These are phyloP conservation scores for Diaporthe destruens DNA, from an alignment of 2,329 filamentous ascomycete species.

Conservation along the genomic window DNA sequence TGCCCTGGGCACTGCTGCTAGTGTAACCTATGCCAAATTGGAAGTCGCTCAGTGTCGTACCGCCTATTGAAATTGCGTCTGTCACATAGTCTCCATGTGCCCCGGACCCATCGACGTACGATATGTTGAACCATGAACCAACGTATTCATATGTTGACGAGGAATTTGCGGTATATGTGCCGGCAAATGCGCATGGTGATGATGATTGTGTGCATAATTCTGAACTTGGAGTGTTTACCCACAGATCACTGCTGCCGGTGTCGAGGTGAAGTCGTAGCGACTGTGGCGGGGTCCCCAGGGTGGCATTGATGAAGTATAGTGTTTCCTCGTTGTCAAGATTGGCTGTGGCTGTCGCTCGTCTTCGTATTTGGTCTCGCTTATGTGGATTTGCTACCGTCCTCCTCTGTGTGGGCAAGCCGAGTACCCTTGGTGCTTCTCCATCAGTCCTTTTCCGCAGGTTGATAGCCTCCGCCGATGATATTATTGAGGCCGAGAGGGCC, in stretches of 20 bases:
- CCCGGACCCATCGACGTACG: slow-evolving; percentile 85
- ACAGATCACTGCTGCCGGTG: slow-evolving; percentile 77
- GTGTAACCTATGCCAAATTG: slow-evolving; percentile 82
- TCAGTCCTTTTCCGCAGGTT: slow-evolving; percentile 50
- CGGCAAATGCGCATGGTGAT: slow-evolving; percentile 69
- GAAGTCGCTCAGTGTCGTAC: slow-evolving; percentile 64
- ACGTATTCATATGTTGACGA: slow-evolving; percentile 84
- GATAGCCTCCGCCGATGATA: slow-evolving; percentile 46
- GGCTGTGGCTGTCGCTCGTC: slow-evolving; percentile 59
- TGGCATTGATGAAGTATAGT: slow-evolving; percentile 73
- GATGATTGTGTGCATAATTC: slow-evolving; percentile 64
- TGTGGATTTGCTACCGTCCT: slow-evolving; percentile 56
- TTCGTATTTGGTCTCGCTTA: slow-evolving; percentile 59
- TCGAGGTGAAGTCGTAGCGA: slow-evolving; percentile 71
- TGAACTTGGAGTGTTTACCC: slow-evolving; percentile 77
- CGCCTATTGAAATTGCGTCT: slow-evolving; percentile 76
- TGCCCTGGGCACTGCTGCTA: slow-evolving; percentile 74
- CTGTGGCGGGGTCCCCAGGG: slow-evolving; percentile 73
- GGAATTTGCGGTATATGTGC: slow-evolving; percentile 76
- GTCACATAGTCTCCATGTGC: slow-evolving; percentile 84
- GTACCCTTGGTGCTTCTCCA: slow-evolving; percentile 56
- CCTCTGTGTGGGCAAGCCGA: slow-evolving; percentile 60
- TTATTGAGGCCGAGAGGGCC: slow-evolving; percentile 48
- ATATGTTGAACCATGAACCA: slow-evolving; percentile 85
- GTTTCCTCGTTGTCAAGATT: slow-evolving; percentile 71